These are phyloP conservation scores for Laguncularia racemosa DNA, from an alignment of 345 rosid genomes.

Conservation along the genomic window DNA sequence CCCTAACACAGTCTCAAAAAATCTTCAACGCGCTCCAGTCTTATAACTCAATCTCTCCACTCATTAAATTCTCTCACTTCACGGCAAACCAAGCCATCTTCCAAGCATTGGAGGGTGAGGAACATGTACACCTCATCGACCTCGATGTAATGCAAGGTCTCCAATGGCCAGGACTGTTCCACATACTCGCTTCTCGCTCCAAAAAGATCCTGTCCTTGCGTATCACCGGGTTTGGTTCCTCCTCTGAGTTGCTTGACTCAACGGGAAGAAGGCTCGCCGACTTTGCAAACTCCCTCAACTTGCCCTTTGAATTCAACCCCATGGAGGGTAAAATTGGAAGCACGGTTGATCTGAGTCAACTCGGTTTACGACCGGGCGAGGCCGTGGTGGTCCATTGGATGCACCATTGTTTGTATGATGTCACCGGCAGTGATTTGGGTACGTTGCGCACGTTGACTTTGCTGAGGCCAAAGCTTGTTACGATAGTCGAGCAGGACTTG, in stretches of 20 bases:
- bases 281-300: slow-evolving; percentile 63
- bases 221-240: slow-evolving; percentile 84
- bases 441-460: slow-evolving; percentile 44
- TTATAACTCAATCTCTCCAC: slow-evolving; percentile 70
- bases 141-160: slow-evolving; percentile 97
- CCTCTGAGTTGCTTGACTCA: slow-evolving; percentile 65
- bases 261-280: slow-evolving; percentile 84
- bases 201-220: slow-evolving; percentile 68
- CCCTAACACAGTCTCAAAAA: slow-evolving; percentile 51
- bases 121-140: slow-evolving; percentile 82
- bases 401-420: slow-evolving; percentile 88
- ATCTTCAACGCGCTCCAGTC: slow-evolving; percentile 79
- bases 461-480: slow-evolving; percentile 65
- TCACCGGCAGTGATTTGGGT: slow-evolving; percentile 64
- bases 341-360: slow-evolving; percentile 41
- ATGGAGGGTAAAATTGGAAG: slow-evolving; percentile 75
- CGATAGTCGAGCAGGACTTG: slow-evolving; percentile 83
- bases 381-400: slow-evolving; percentile 92
- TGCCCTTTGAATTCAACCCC: slow-evolving; percentile 81
- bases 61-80: slow-evolving; percentile 86
- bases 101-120: slow-evolving; percentile 77
- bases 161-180: slow-evolving; percentile 97
- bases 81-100: slow-evolving; percentile 94
- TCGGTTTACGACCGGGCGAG: slow-evolving; percentile 53
- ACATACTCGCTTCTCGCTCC: slow-evolving; percentile 85